These are phyloP conservation scores for Hypholoma fasciculare DNA, from an alignment of 768 basidiomycete genomes.

Conservation along the genomic window DNA sequence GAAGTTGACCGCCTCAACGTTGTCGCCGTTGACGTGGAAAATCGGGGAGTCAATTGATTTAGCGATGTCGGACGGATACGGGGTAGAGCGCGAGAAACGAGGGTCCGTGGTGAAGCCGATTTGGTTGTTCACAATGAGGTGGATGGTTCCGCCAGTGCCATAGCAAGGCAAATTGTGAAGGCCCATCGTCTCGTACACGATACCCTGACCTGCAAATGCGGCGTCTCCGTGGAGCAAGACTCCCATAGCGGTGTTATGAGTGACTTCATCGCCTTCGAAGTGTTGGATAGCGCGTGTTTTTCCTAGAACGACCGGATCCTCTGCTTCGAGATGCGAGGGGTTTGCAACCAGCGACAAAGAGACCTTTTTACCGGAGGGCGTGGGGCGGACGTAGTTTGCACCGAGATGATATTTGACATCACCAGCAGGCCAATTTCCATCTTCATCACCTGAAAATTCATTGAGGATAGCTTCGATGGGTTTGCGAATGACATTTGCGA, in stretches of 20 bases:
- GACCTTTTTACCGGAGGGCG: constrained; percentile 97
- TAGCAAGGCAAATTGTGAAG: constrained; percentile 94
- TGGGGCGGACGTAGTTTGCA: constrained; percentile 97
- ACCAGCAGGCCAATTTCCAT: constrained; percentile 80
- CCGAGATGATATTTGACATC: constrained; percentile 99
- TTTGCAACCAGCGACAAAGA: constrained; percentile 97
- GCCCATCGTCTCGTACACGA: constrained; percentile 99
- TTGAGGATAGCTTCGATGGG: constrained; percentile 97
- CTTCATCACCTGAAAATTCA: constrained; percentile 82
- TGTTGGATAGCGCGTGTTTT: constrained; percentile 98
- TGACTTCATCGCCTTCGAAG: constrained; percentile 82
- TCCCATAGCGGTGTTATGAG: constrained; percentile 87
- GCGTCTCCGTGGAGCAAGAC: constrained; percentile 97
- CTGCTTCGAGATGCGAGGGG: constrained; percentile 97
- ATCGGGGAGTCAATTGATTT: constrained; percentile 98
- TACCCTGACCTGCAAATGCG: constrained; percentile 96
- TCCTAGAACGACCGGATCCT: constrained; percentile 96
- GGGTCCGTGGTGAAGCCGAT: constrained; percentile 99
- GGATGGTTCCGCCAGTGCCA: constrained; percentile 97
- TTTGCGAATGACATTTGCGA: constrained; percentile 98
- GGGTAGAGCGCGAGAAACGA: constrained; percentile 94
- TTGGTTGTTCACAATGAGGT: constrained; percentile 98
- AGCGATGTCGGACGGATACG: constrained; percentile 97
- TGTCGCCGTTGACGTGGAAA: constrained; percentile 99
- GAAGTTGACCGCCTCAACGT: constrained; percentile 97